Percentiles rank a stretch among this genome's conserved stretches.
Conservation (phyloP, 2,329 filamentous ascomycete species). For the Daldinia sp. region DNA sequence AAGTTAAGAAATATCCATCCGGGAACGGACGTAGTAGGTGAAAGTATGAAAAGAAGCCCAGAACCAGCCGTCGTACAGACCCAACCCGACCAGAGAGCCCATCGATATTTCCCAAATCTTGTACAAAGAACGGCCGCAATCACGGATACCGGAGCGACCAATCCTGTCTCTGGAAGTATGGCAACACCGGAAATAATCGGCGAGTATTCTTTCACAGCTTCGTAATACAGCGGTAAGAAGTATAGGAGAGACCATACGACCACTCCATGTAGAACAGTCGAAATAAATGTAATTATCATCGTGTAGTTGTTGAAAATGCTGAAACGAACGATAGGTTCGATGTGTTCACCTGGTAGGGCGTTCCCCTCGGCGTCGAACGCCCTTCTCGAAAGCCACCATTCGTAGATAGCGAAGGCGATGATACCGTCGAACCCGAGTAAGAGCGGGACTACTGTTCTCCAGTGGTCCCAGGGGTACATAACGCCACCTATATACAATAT, state of each 20-base stretch:
- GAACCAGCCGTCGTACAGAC: constrained; percentile 17
- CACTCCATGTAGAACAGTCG: constrained; percentile 17
- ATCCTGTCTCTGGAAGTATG: constrained; percentile 21
- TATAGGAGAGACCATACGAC: constrained; percentile 28
- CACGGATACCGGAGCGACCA: constrained; percentile 19
- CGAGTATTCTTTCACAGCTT: constrained; percentile 21
- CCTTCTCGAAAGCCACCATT: constrained; percentile 21
- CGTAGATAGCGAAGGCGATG: constrained; percentile 16
- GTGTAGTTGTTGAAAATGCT: constrained; percentile 24
- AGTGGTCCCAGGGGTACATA: constrained; percentile 25
- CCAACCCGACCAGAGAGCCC: constrained; percentile 29
- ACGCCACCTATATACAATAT: constrained; percentile 11
- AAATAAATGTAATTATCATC: constrained; percentile 14
- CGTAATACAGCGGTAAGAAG: constrained; percentile 23
- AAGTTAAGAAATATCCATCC: constrained; percentile 25
- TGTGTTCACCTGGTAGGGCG: constrained; percentile 7
- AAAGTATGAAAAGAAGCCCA: constrained; percentile 18
- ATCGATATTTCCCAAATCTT: constrained; percentile 17
- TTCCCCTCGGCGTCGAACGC: constrained; percentile 19
- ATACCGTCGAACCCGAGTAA: constrained; percentile 27
- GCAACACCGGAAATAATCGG: constrained; percentile 22
- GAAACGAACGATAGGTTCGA: constrained; percentile 22
- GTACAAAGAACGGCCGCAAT: constrained; percentile 15
- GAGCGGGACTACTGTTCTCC: constrained; percentile 20
- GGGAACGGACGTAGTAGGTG: constrained; percentile 16